These are phyloP conservation scores for Euphorbia tirucalli DNA, from an alignment of 345 rosid genomes.

Conservation along the genomic window DNA sequence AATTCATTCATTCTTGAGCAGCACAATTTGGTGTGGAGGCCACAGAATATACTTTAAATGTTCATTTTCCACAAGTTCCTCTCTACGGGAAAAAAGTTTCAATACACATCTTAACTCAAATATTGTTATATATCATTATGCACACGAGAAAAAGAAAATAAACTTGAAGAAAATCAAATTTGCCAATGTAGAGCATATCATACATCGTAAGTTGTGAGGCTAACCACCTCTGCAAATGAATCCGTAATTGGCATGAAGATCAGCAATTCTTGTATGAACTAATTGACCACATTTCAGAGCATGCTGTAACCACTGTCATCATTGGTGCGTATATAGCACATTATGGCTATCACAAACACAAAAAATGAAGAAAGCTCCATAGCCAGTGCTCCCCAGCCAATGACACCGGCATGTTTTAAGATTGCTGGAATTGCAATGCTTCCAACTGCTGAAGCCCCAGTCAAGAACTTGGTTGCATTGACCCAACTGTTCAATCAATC, in stretches of 20 bases:
- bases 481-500: conserved; percentile 61
- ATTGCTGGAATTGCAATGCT: conserved; percentile 92
- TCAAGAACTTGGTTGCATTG: conserved; percentile 84
- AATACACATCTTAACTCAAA: no score
- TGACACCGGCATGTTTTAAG: conserved; percentile 84
- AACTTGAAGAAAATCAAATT: background rate
- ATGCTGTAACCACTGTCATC: conserved; percentile 49
- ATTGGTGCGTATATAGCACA: conserved; percentile 56
- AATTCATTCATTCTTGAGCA: background rate
- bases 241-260: background rate
- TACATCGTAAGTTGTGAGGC: background rate
- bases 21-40: background rate
- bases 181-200: background rate
- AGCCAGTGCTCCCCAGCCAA: conserved; percentile 90
- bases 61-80: background rate
- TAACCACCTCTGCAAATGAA: background rate
- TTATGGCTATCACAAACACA: conserved; percentile 64
- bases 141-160: background rate
- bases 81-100: background rate
- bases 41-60: background rate
- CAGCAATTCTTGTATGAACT: background rate
- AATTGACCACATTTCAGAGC: conserved; percentile 30
- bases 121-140: background rate
- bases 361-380: conserved; percentile 81
- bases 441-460: conserved; percentile 88